Evolutionary conservation across 2,329 filamentous ascomycete species (phyloP).

Genomic region (Beauveria caledonica): DNA sequence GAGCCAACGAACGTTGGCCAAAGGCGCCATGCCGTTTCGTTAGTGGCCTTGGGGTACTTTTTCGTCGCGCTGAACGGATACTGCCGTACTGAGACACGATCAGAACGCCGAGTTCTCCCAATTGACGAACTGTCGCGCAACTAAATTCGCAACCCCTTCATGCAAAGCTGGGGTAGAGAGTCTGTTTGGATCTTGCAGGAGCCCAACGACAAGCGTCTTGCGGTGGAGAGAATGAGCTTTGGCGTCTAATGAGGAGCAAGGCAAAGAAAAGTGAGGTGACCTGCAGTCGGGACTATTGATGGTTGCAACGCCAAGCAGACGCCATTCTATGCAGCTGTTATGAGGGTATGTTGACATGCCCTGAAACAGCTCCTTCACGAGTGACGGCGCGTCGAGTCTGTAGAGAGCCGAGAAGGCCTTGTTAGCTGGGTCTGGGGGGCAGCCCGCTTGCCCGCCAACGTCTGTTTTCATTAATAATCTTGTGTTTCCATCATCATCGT

Average conservation of each 20-base stretch:
- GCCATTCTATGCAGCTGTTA: slow-evolving; percentile 2
- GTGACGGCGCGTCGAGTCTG: not conserved
- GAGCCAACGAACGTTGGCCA: slow-evolving; percentile 1
- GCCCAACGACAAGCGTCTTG: not conserved
- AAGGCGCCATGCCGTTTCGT: slow-evolving; percentile 3
- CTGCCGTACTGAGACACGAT: not conserved
- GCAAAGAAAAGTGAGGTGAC: not conserved
- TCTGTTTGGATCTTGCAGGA: not conserved
- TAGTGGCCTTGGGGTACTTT: not conserved
- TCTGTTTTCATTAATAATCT: not conserved
- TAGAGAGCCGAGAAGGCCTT: not conserved
- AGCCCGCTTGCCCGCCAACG: not conserved
- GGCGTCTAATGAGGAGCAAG: not conserved
- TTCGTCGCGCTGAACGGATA: not conserved
- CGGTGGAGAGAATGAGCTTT: not conserved
- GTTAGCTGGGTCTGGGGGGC: not conserved
- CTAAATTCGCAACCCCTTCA: not conserved
- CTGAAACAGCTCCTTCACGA: slow-evolving; percentile 3
- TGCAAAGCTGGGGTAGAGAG: not conserved
- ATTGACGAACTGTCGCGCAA: not conserved
- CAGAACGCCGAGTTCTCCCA: not conserved
- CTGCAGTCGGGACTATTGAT: not conserved
- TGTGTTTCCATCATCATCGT: not conserved
- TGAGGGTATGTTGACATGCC: not conserved
- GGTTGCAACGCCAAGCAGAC: not conserved